A percentile compares a stretch with the other conserved stretches of the same genome.
Conservation (phyloP, 306 rosid species). For the cucumber (Cucumis sativus) region Cucumber_9930_V3 NC_026659.2:3604501-3605000, state of each 20-base stretch:
- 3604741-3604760: too few relatives aligned
- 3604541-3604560: too few relatives aligned
- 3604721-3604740: not conserved
- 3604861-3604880: constrained; percentile 69
- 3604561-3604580: too few relatives aligned
- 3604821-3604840: constrained; percentile 96
- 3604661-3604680: too few relatives aligned
- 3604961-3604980: constrained; percentile 75
- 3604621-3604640: too few relatives aligned
- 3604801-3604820: constrained; percentile 68
- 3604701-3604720: too few relatives aligned
- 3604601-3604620: too few relatives aligned
- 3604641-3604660: too few relatives aligned
- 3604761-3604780: not conserved
- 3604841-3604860: constrained; percentile 64
- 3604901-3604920: constrained; percentile 89
- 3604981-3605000: constrained; percentile 82
- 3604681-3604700: too few relatives aligned
- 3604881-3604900: constrained; percentile 84
- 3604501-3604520: too few relatives aligned
- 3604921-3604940: constrained; percentile 89
- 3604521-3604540: too few relatives aligned
- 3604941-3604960: constrained; percentile 97
- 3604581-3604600: too few relatives aligned
- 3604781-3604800: not conserved